Conservation (phyloP, 2,329 filamentous ascomycete genomes). For the Paracorniculantispora psalliotae region DNA sequence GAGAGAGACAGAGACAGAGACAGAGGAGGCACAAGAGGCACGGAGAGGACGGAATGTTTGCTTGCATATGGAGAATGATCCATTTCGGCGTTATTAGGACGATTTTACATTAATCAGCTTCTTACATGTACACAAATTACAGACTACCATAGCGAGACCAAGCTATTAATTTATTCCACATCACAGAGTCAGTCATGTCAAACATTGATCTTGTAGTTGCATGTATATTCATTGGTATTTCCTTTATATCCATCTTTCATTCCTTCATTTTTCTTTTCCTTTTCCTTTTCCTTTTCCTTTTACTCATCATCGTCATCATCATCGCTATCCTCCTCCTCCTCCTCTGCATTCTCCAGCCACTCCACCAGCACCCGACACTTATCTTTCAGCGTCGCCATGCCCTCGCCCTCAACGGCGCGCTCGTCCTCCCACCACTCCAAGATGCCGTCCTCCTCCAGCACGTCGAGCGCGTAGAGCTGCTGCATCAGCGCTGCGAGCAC, state of each 20-base stretch:
- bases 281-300: not conserved
- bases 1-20: no score
- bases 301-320: slow-evolving; percentile 20
- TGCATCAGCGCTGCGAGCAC: slow-evolving; percentile 76
- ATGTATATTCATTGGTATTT: not conserved
- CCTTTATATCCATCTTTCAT: not conserved
- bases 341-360: slow-evolving; percentile 73
- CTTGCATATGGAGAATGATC: not conserved
- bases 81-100: slow-evolving; percentile 2
- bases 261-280: slow-evolving; percentile 11
- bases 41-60: not conserved
- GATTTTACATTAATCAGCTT: not conserved
- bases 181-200: not conserved
- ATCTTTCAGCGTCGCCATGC: slow-evolving; percentile 64
- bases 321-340: slow-evolving; percentile 55
- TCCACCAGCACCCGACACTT: slow-evolving; percentile 77
- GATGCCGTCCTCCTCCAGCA: slow-evolving; percentile 85
- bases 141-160: no score
- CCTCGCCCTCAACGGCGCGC: slow-evolving; percentile 59
- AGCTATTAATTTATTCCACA: not conserved
- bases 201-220: not conserved
- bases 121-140: not conserved
- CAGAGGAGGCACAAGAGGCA: no score
- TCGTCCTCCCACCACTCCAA: slow-evolving; percentile 82
- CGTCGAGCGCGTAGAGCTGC: slow-evolving; percentile 77